Conservation (phyloP, 768 basidiomycete species). For the Plicaturopsis crispa region DNA sequence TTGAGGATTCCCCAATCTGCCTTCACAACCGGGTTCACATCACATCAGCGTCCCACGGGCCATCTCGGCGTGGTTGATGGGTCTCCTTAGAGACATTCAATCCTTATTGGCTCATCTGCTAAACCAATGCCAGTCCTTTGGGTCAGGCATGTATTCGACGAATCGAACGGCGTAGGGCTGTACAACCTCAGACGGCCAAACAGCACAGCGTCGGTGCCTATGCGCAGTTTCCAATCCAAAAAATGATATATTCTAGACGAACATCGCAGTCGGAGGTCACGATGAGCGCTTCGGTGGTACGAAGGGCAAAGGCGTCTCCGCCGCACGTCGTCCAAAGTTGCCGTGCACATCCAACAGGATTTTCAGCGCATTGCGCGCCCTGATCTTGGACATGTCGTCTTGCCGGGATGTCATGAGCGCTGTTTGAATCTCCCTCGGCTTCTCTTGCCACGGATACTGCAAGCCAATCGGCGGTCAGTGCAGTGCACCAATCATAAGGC, state of each 20-base stretch:
- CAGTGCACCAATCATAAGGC: no score
- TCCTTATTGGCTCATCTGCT: no score
- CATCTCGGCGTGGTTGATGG: conserved; percentile 14
- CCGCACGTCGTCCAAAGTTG: conserved; percentile 68
- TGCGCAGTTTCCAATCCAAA: no score
- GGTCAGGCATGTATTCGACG: no score
- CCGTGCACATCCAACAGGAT: conserved; percentile 85
- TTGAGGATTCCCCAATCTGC: conserved; percentile 26
- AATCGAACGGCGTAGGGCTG: no score
- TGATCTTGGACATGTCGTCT: conserved; percentile 81
- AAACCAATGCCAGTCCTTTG: not conserved
- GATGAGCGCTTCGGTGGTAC: no score
- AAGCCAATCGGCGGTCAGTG: no score
- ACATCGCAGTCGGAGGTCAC: no score
- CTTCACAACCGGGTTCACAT: conserved; percentile 23
- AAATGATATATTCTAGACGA: no score
- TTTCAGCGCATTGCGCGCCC: conserved; percentile 93
- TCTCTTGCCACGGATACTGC: conserved; percentile 79
- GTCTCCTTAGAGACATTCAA: conserved; percentile 7
- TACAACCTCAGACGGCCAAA: no score
- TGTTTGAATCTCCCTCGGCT: conserved; percentile 61
- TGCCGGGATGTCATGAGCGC: conserved; percentile 60
- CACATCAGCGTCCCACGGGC: conserved; percentile 9
- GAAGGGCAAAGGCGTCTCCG: no score
- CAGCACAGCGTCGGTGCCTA: no score